Evolutionary conservation across 371 early-diverging fungal genomes (phyloP), one percentile per base, ranked within the genome.

Genomic region (Phascolomyces articulosus): DNA sequence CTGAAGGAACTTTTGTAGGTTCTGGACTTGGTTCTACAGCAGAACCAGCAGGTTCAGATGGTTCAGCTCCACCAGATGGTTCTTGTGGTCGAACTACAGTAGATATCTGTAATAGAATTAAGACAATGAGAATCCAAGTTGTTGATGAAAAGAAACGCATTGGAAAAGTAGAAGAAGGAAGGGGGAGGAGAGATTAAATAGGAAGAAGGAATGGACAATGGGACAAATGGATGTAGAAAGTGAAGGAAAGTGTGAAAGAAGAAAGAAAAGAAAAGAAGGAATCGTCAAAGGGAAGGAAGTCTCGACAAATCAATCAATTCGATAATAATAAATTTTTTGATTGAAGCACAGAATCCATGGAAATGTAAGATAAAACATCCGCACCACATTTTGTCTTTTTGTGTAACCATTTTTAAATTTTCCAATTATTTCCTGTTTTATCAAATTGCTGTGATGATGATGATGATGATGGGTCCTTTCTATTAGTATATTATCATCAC

Each of bases 301-400:
- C 51, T 51, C 51, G 26, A 51, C 34, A 34, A 34, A 34, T 9
- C 34, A 9, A 31, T 27, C 28, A 59, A 44, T 59, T n/a, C n/a
- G n/a, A n/a, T n/a, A n/a, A n/a, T n/a, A n/a, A n/a, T n/a, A n/a
- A n/a, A n/a, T n/a, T n/a, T n/a, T n/a, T n/a, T 41, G 28, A 59
- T 59, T 27, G 60, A 58, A 27, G 60, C 60, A 59, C 60, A 59
- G 60, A 59, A 59, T 41, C 60, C 28, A 40, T 44, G 47, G 60
- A 59, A 59, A 59, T 26, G 51, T 51, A 51, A 51, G 51, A 51
- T 51, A 51, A 34, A 51, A 51, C 51, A n/a, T n/a, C 51, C 24
- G 24, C 24, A 51, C 24, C 34, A 34, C 11, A 9, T 34, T 2
- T 34, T n/a, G n/a, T 51, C 23, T 51, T 51, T 23, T 51, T 51